phyloP scores from a whole-genome alignment of 306 rosid genomes.

The Datisca glomerata region DNA sequence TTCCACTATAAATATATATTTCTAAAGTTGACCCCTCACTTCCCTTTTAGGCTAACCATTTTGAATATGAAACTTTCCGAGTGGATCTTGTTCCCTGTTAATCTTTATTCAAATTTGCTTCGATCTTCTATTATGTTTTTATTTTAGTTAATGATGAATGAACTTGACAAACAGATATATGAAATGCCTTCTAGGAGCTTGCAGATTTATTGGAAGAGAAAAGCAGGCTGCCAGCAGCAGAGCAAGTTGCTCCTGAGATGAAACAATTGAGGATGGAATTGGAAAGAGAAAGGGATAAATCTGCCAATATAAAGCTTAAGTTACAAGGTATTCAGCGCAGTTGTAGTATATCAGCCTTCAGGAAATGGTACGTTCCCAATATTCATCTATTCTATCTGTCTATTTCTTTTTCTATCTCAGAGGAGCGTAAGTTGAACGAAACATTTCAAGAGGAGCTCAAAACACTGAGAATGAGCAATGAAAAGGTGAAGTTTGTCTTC shows the following conservation, averaged over 20 bases:
- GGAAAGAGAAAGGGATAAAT: constrained; percentile 44
- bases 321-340: constrained; percentile 38
- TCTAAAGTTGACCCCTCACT: too few relatives aligned
- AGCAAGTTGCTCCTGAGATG: constrained; percentile 35
- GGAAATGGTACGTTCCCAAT: background rate
- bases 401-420: constrained; percentile 23
- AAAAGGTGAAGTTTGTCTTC: constrained; percentile 48
- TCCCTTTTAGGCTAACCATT: too few relatives aligned
- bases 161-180: constrained; percentile 95
- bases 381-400: background rate
- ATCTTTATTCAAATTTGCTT: too few relatives aligned
- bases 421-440: constrained; percentile 60
- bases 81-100: too few relatives aligned
- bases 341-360: constrained; percentile 5
- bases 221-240: constrained; percentile 27
- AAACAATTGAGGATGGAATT: constrained; percentile 49
- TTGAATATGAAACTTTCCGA: too few relatives aligned
- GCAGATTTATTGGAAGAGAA: constrained; percentile 59
- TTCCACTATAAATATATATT: too few relatives aligned
- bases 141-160: constrained; percentile 55
- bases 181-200: constrained; percentile 99
- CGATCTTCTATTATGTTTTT: constrained; percentile 14
- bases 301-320: constrained; percentile 33
- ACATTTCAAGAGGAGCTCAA: constrained; percentile 65
- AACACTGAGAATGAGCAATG: constrained; percentile 37